phyloP scores from a whole-genome alignment of 257 asterid genomes.

The Solanum bulbocastanum region DNA sequence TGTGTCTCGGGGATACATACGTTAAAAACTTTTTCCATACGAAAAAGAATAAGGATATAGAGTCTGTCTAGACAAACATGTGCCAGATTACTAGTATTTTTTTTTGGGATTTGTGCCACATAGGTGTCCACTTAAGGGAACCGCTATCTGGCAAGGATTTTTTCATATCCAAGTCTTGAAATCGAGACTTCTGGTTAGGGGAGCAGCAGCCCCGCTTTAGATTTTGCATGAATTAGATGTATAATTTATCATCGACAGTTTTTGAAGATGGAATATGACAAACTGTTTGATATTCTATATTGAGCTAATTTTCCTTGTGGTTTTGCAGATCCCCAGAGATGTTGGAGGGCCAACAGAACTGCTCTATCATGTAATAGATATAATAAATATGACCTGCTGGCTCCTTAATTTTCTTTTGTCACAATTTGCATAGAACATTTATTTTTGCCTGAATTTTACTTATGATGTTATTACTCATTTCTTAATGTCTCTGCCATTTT shows the following conservation, averaged over 20 bases:
- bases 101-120: too few relatives aligned
- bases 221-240: not conserved
- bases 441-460: not conserved
- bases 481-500: not conserved
- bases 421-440: not conserved
- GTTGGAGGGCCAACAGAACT: conserved; percentile 63
- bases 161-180: not conserved
- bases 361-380: conserved; percentile 39
- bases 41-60: not conserved
- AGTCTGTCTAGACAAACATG: not conserved
- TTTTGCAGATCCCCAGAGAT: conserved; percentile 76
- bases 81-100: not conserved
- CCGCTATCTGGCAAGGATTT: not conserved
- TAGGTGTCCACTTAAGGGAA: not conserved
- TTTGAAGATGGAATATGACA: not conserved
- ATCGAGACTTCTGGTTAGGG: not conserved
- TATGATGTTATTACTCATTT: not conserved
- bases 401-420: not conserved
- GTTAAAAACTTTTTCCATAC: not conserved
- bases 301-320: not conserved
- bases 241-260: not conserved
- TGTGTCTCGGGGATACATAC: not conserved
- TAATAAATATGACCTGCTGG: not conserved
- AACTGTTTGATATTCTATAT: not conserved
- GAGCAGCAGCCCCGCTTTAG: not conserved